A percentile compares a stretch with the other conserved stretches of the same genome.
Conservation (phyloP, 495 filamentous ascomycete genomes). For the Penicillium bovifimosum region DNA sequence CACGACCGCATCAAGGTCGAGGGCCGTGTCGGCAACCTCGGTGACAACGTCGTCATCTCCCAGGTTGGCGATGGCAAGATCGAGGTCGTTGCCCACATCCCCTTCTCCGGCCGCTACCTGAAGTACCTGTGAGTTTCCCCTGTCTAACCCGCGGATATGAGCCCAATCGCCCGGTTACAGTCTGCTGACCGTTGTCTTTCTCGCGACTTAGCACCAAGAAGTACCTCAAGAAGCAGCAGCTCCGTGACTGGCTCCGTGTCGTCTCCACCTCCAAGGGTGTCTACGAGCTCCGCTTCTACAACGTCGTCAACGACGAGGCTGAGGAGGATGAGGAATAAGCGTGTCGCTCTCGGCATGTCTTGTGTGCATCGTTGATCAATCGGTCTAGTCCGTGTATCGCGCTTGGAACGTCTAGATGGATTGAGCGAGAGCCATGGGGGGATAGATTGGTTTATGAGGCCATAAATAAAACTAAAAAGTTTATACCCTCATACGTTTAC, state of each 20-base stretch:
- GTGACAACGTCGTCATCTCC: slow-evolving; percentile 85
- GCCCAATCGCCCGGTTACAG: background rate
- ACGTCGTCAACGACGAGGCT: slow-evolving; percentile 93
- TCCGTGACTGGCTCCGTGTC: slow-evolving; percentile 98
- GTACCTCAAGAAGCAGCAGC: slow-evolving; percentile 99
- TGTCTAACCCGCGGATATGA: background rate
- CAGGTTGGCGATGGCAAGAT: slow-evolving; percentile 92
- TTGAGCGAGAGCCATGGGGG: slow-evolving; percentile 16
- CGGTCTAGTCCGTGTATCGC: slow-evolving; percentile 11
- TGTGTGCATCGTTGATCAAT: slow-evolving; percentile 15
- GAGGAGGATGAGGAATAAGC: slow-evolving; percentile 97
- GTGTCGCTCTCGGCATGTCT: slow-evolving; percentile 7
- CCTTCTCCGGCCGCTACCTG: slow-evolving; percentile 96
- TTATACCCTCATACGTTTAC: slow-evolving; percentile 20
- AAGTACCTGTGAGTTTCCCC: slow-evolving; percentile 94
- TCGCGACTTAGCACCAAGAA: slow-evolving; percentile 80
- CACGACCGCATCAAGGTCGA: slow-evolving; percentile 99
- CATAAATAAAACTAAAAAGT: slow-evolving; percentile 27
- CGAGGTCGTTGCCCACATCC: slow-evolving; percentile 93
- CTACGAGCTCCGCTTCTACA: slow-evolving; percentile 99
- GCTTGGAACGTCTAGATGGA: slow-evolving; percentile 8
- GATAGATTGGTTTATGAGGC: slow-evolving; percentile 23
- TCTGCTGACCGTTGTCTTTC: slow-evolving; percentile 9
- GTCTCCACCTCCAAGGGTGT: slow-evolving; percentile 95
- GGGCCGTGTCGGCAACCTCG: slow-evolving; percentile 94